Percentiles rank a stretch among this genome's conserved stretches.
Conservation (phyloP, 345 rosid species). For the Salix purpurea region DNA sequence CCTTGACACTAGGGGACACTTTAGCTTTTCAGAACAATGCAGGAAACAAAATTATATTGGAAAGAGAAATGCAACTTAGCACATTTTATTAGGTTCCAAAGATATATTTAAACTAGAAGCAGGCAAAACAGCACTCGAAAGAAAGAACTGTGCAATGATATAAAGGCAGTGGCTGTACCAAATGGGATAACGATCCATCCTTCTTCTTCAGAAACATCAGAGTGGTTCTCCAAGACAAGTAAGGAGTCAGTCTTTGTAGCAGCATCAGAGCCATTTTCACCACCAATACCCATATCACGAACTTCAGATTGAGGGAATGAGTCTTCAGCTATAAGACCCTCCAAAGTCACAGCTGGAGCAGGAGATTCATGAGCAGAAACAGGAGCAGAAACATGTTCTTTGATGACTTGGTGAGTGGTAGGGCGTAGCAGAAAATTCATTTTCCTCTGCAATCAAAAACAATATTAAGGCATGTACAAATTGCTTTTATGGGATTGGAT, state of each 20-base stretch:
- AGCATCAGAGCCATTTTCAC: constrained; percentile 29
- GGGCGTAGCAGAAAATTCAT: constrained; percentile 91
- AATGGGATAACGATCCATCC: constrained; percentile 92
- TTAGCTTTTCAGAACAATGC: background rate
- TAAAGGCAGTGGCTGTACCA: constrained; percentile 35
- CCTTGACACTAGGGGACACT: background rate
- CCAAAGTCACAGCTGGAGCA: constrained; percentile 45
- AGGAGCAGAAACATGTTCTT: constrained; percentile 32
- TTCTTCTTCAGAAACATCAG: constrained; percentile 78
- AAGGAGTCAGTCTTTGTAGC: constrained; percentile 30
- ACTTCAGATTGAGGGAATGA: constrained; percentile 46
- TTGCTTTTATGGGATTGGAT: background rate
- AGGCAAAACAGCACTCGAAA: background rate
- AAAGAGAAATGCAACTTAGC: background rate
- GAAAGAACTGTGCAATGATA: background rate
- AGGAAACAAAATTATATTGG: background rate
- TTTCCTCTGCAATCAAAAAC: constrained; percentile 14
- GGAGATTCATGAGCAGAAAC: constrained; percentile 43
- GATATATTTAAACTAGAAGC: background rate
- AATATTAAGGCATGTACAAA: background rate
- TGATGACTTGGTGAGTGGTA: constrained; percentile 26
- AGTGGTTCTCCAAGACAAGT: constrained; percentile 43
- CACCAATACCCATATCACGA: constrained; percentile 27
- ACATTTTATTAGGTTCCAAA: background rate
- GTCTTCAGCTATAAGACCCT: constrained; percentile 68